phyloP scores from a whole-genome alignment of 1,284 basidiomycete species.

The Ganoderma multipileum region DNA sequence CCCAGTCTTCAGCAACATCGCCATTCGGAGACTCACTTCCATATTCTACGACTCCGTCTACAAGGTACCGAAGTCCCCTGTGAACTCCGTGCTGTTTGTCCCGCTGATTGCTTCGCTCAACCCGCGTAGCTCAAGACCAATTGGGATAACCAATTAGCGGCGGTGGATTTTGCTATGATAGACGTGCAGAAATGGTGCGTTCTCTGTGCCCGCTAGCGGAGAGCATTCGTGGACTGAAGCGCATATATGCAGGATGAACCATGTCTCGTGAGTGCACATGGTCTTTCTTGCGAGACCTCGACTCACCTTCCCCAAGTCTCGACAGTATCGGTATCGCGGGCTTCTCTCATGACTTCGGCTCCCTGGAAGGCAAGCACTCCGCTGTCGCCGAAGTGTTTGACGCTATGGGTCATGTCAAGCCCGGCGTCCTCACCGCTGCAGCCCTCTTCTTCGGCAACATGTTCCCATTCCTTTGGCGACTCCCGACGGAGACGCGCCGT shows the following conservation, averaged over 20 bases:
- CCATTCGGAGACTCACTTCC: conserved; percentile 44
- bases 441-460: conserved; percentile 49
- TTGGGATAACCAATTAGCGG: conserved; percentile 59
- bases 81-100: neutral
- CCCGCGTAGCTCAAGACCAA: conserved; percentile 48
- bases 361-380: conserved; percentile 54
- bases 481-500: conserved; percentile 50
- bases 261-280: conserved; percentile 47
- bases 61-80: conserved; percentile 47
- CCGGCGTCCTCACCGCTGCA: conserved; percentile 36
- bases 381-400: conserved; percentile 56
- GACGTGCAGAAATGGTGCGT: conserved; percentile 54
- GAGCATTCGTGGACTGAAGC: neutral
- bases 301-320: conserved; percentile 43
- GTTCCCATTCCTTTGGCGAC: conserved; percentile 50
- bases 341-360: conserved; percentile 63
- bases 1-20: conserved; percentile 49
- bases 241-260: conserved; percentile 50
- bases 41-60: conserved; percentile 53
- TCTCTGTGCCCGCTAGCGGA: neutral
- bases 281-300: neutral
- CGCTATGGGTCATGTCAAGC: conserved; percentile 41
- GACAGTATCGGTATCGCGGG: conserved; percentile 66
- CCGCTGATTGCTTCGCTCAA: neutral
- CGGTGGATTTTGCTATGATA: conserved; percentile 46